Conservation (phyloP, 768 basidiomycete species). For the button mushroom (Agaricus bisporus) region DNA sequence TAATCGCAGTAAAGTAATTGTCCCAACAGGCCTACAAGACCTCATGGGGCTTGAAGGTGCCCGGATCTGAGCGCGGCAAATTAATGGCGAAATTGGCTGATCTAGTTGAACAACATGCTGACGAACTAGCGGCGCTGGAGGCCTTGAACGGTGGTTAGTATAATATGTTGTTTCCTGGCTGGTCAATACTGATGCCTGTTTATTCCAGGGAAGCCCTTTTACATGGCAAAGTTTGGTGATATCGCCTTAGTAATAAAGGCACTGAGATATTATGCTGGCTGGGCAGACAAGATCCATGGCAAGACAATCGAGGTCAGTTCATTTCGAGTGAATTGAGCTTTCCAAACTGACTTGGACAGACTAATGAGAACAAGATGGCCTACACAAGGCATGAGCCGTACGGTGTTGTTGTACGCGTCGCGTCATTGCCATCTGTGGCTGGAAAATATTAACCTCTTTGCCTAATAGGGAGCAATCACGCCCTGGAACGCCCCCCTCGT, state of each 20-base stretch:
- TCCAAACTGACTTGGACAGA: slow-evolving; percentile 27
- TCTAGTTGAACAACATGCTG: slow-evolving; percentile 53
- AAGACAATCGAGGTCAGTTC: slow-evolving; percentile 59
- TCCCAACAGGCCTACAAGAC: slow-evolving; percentile 36
- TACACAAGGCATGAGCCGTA: slow-evolving; percentile 68
- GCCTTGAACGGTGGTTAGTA: slow-evolving; percentile 56
- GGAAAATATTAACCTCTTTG: slow-evolving; percentile 16
- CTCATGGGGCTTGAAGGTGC: slow-evolving; percentile 59
- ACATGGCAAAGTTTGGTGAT: slow-evolving; percentile 42
- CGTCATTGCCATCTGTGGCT: background rate
- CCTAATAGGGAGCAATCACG: slow-evolving; percentile 40
- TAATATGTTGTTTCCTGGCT: slow-evolving; percentile 1
- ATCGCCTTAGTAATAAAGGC: slow-evolving; percentile 38
- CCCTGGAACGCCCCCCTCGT: slow-evolving; percentile 52
- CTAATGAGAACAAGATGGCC: slow-evolving; percentile 46
- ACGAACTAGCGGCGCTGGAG: slow-evolving; percentile 71
- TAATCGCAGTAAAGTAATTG: background rate
- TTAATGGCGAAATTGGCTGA: slow-evolving; percentile 60
- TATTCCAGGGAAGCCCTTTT: slow-evolving; percentile 48
- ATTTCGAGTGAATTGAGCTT: background rate
- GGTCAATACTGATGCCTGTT: background rate
- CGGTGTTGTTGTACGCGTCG: slow-evolving; percentile 35
- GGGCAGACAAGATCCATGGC: slow-evolving; percentile 82
- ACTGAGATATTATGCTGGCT: slow-evolving; percentile 80
- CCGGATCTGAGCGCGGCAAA: slow-evolving; percentile 45